Percentiles rank a stretch among this genome's conserved stretches.
Conservation (phyloP, 2,329 filamentous ascomycete genomes). For the Dactylellina sp. region DNA sequence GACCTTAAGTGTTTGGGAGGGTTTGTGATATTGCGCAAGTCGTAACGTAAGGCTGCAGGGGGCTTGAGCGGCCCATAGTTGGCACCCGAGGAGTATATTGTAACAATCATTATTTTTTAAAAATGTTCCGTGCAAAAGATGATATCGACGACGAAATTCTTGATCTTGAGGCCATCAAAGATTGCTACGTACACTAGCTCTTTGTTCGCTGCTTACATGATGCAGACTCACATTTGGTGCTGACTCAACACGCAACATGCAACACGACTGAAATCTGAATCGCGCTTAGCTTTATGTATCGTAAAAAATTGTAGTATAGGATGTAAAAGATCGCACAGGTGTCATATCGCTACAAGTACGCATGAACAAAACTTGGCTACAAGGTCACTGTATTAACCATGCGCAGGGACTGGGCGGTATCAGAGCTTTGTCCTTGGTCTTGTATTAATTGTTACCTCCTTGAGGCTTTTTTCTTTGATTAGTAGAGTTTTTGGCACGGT, state of each 20-base stretch:
- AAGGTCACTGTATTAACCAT: too few relatives aligned
- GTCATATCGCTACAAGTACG: too few relatives aligned
- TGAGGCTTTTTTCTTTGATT: too few relatives aligned
- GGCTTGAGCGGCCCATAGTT: conserved; percentile 49
- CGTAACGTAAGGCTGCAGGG: conserved; percentile 43
- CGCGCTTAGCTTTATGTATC: too few relatives aligned
- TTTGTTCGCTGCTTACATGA: background rate
- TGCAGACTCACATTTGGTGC: background rate
- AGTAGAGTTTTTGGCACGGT: too few relatives aligned
- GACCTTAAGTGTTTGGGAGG: conserved; percentile 40
- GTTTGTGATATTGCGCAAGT: conserved; percentile 50
- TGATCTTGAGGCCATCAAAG: background rate
- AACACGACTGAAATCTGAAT: conserved; percentile 2
- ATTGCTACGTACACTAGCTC: background rate
- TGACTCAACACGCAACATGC: conserved; percentile 11
- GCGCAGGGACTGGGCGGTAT: background rate
- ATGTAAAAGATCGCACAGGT: too few relatives aligned
- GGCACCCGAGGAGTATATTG: conserved; percentile 43
- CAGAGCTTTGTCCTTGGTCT: too few relatives aligned
- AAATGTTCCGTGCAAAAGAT: background rate
- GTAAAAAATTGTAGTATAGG: too few relatives aligned
- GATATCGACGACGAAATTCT: background rate
- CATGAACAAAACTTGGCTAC: too few relatives aligned
- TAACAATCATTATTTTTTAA: conserved; percentile 24
- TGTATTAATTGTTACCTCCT: too few relatives aligned